Conservation (phyloP, 805 yeast genomes). For the Isabelozyma rhagii region DNA sequence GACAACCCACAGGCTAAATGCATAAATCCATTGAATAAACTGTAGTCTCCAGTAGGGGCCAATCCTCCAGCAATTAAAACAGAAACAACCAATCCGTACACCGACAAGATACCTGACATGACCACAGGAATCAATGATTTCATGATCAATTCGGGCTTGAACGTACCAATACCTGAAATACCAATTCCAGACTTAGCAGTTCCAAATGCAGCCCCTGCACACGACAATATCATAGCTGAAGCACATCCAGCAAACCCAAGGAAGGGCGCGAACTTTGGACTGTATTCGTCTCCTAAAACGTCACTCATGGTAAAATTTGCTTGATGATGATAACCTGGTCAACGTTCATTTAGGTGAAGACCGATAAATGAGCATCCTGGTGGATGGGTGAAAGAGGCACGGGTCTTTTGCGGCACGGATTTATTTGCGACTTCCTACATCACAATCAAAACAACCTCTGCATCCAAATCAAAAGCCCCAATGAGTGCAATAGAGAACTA, state of each 20-base stretch:
- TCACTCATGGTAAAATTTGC: neutral
- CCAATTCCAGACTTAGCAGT: slow-evolving; percentile 98
- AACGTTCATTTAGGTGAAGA: neutral
- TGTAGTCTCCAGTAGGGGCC: slow-evolving; percentile 73
- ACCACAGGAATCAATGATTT: slow-evolving; percentile 94
- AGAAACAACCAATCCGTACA: slow-evolving; percentile 94
- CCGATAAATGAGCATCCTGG: neutral
- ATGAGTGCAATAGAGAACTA: slow-evolving; percentile 24
- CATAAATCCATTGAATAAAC: slow-evolving; percentile 95
- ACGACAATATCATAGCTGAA: slow-evolving; percentile 83
- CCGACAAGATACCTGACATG: slow-evolving; percentile 96
- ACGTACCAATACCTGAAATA: slow-evolving; percentile 96
- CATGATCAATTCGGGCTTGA: slow-evolving; percentile 96
- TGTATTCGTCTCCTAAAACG: slow-evolving; percentile 53
- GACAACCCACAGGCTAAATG: slow-evolving; percentile 94
- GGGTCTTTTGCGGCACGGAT: neutral
- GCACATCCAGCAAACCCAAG: slow-evolving; percentile 98
- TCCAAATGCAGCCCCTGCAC: slow-evolving; percentile 98
- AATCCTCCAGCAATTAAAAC: slow-evolving; percentile 92
- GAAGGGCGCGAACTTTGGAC: slow-evolving; percentile 94
- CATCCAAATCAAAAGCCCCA: neutral
- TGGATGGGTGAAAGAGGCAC: neutral
- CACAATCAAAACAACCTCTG: neutral
- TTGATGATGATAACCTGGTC: neutral
- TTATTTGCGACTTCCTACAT: neutral